A percentile compares a stretch with the other conserved stretches of the same genome.
phyloP scores from a whole-genome alignment of 176 grass and related monocot genomes.

The Hyparrhenia diplandra region DNA sequence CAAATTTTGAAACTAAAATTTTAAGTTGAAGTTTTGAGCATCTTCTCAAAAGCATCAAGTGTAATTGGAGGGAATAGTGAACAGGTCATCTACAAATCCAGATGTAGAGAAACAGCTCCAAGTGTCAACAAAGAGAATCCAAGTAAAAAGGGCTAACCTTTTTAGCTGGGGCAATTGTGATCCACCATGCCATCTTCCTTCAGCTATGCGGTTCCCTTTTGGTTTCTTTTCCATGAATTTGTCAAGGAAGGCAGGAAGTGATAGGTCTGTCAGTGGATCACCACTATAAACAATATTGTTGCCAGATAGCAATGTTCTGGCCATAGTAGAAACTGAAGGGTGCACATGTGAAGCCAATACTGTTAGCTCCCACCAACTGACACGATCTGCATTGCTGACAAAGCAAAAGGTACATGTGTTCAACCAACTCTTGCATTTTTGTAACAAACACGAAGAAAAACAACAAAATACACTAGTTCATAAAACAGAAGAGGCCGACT shows the following conservation, averaged over 20 bases:
- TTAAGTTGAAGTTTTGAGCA: neutral
- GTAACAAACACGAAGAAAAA: neutral
- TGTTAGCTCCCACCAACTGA: conserved; percentile 85
- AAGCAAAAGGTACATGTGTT: conserved; percentile 18
- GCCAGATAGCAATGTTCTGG: conserved; percentile 74
- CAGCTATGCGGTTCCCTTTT: conserved; percentile 59
- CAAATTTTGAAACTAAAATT: neutral
- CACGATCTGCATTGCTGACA: conserved; percentile 73
- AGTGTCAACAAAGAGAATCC: conserved; percentile 8
- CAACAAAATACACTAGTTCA: neutral
- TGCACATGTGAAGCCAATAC: conserved; percentile 77
- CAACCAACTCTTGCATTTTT: conserved; percentile 1
- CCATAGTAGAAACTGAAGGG: conserved; percentile 94
- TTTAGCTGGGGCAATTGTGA: conserved; percentile 76
- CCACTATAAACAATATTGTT: conserved; percentile 91
- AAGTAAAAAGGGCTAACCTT: conserved; percentile 49
- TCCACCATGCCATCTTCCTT: conserved; percentile 96
- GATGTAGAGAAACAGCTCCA: neutral
- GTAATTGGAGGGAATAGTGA: neutral
- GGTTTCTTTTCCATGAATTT: conserved; percentile 99
- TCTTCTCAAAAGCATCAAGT: neutral
- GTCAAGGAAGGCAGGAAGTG: conserved; percentile 78
- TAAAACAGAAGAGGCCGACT: neutral
- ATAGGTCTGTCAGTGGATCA: conserved; percentile 79
- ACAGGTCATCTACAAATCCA: neutral